Conservation (phyloP, 2,329 filamentous ascomycete genomes). For the Didymosphaeria variabile region DNA sequence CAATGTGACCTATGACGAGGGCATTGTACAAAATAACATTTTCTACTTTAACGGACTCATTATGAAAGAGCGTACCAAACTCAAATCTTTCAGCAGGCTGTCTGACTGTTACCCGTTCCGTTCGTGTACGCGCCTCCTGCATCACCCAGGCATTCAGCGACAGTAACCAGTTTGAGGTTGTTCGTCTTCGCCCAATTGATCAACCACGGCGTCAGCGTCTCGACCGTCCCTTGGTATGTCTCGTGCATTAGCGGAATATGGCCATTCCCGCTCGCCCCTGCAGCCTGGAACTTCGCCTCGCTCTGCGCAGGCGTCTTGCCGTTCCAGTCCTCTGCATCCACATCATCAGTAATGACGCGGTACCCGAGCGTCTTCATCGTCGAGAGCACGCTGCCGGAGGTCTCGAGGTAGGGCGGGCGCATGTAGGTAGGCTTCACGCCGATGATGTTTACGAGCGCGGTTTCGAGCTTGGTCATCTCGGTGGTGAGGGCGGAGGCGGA, state of each 20-base stretch:
- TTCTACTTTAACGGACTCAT: too few relatives aligned
- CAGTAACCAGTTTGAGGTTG: conserved; percentile 45
- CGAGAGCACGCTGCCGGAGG: conserved; percentile 40
- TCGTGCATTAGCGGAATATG: conserved; percentile 50
- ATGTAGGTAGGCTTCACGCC: conserved; percentile 50
- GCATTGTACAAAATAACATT: too few relatives aligned
- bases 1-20: too few relatives aligned
- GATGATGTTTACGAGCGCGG: conserved; percentile 48
- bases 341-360: conserved; percentile 45
- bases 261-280: conserved; percentile 45
- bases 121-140: conserved; percentile 37
- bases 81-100: conserved; percentile 27
- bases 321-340: conserved; percentile 48
- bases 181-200: conserved; percentile 50
- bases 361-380: conserved; percentile 48
- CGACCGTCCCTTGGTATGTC: conserved; percentile 44
- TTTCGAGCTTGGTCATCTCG: conserved; percentile 46
- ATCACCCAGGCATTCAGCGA: conserved; percentile 46
- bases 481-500: conserved; percentile 38
- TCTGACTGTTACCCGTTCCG: conserved; percentile 31
- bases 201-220: conserved; percentile 47
- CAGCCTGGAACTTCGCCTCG: conserved; percentile 42
- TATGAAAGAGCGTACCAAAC: too few relatives aligned
- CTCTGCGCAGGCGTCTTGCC: conserved; percentile 44
- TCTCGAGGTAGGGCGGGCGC: conserved; percentile 49